phyloP scores from a whole-genome alignment of 2,329 filamentous ascomycete genomes.

The Apiospora aurea region DNA sequence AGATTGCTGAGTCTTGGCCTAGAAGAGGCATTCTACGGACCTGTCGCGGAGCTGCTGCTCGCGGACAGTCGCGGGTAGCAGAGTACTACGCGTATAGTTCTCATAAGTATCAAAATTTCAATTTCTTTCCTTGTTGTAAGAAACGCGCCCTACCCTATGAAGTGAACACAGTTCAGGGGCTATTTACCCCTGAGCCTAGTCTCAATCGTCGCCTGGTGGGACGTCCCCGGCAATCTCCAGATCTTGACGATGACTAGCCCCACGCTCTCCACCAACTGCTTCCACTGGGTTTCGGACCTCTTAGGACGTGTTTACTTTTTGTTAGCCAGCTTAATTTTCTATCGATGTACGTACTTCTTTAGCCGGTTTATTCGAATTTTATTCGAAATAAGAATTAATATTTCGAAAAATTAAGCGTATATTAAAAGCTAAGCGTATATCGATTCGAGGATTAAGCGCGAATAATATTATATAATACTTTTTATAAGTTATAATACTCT shows the following conservation, averaged over 20 bases:
- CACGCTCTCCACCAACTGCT: constrained; percentile 1
- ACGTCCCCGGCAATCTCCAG: constrained; percentile 8
- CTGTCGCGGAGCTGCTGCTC: neutral
- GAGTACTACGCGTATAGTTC: neutral
- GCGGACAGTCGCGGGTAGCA: neutral
- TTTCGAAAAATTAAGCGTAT: too few relatives aligned
- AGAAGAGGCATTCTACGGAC: neutral
- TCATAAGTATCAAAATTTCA: neutral
- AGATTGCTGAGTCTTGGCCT: neutral
- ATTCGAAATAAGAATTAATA: too few relatives aligned
- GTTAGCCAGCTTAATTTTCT: too few relatives aligned
- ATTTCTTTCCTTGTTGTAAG: neutral
- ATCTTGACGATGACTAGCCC: constrained; percentile 6
- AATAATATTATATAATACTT: too few relatives aligned
- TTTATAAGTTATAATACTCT: too few relatives aligned
- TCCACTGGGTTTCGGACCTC: constrained; percentile 5
- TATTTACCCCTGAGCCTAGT: constrained; percentile 1
- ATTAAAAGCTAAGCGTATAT: too few relatives aligned
- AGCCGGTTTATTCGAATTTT: too few relatives aligned
- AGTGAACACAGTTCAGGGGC: neutral
- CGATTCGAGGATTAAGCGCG: too few relatives aligned
- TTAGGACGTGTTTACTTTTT: too few relatives aligned
- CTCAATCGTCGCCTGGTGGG: constrained; percentile 19
- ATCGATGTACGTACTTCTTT: too few relatives aligned
- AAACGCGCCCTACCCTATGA: neutral